A percentile compares a stretch with the other conserved stretches of the same genome.
Evolutionary conservation across 495 filamentous ascomycete species (phyloP).

Genomic region (Astrothelium macrocarpum): DNA sequence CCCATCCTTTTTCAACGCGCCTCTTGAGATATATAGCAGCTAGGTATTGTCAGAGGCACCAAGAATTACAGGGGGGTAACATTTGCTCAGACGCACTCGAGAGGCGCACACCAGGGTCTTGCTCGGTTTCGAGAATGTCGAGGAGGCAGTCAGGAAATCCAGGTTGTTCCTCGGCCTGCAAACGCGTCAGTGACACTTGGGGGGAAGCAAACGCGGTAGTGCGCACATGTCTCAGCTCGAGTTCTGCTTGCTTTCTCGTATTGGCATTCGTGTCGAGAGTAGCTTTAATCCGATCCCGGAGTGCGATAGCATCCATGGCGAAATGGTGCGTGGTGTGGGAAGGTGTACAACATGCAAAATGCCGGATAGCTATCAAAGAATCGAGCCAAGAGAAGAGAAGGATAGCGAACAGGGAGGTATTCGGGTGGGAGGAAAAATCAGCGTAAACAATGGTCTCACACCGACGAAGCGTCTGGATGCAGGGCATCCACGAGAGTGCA

Average conservation of each 20-base stretch:
- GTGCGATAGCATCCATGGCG: slow-evolving; percentile 73
- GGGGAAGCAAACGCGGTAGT: slow-evolving; percentile 2
- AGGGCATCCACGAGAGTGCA: slow-evolving; percentile 2
- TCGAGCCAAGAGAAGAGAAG: neutral
- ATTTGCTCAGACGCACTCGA: slow-evolving; percentile 55
- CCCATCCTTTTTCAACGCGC: slow-evolving; percentile 84
- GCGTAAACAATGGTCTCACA: neutral
- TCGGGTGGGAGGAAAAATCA: neutral
- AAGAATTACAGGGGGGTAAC: neutral
- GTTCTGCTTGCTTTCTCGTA: slow-evolving; percentile 73
- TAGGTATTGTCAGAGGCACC: slow-evolving; percentile 33
- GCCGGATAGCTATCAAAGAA: neutral
- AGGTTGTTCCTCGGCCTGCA: slow-evolving; percentile 80
- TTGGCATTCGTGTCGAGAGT: slow-evolving; percentile 82
- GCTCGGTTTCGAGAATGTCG: slow-evolving; percentile 80
- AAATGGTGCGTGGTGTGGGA: neutral
- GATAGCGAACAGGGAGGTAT: neutral
- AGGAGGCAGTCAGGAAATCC: slow-evolving; percentile 86
- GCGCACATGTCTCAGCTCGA: slow-evolving; percentile 88
- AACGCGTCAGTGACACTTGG: slow-evolving; percentile 5
- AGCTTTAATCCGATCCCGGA: slow-evolving; percentile 78
- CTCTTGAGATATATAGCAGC: slow-evolving; percentile 98
- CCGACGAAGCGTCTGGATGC: neutral
- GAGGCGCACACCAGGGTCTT: slow-evolving; percentile 69
- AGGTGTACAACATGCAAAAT: neutral